phyloP scores from a whole-genome alignment of 2,329 filamentous ascomycete genomes.

The Diaporthe ilicicola region DNA sequence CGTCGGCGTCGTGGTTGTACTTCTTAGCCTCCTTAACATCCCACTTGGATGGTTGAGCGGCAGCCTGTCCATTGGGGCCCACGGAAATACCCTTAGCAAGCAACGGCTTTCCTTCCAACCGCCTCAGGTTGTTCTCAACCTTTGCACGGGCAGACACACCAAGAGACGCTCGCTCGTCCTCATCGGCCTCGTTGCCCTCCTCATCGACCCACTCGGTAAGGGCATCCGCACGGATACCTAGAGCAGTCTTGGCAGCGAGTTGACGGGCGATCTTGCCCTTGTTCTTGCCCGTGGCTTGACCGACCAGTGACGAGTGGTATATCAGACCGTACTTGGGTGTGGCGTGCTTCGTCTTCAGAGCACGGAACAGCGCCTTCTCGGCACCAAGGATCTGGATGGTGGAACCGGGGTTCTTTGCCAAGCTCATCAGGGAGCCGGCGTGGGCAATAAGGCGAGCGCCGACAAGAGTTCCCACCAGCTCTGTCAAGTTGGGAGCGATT shows the following conservation, averaged over 20 bases:
- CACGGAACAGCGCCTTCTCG: conserved; percentile 98
- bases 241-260: conserved; percentile 90
- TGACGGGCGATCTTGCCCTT: conserved; percentile 99
- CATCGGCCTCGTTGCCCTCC: conserved; percentile 75
- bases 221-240: conserved; percentile 93
- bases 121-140: conserved; percentile 79
- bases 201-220: conserved; percentile 79
- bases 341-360: conserved; percentile 98
- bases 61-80: conserved; percentile 74
- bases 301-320: conserved; percentile 92
- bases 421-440: conserved; percentile 90
- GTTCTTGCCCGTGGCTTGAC: conserved; percentile 96
- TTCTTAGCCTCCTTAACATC: conserved; percentile 91
- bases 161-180: conserved; percentile 87
- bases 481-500: conserved; percentile 94
- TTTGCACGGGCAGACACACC: conserved; percentile 77
- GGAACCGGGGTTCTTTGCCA: conserved; percentile 93
- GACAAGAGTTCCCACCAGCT: conserved; percentile 91
- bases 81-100: conserved; percentile 79
- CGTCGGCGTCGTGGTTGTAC: conserved; percentile 95
- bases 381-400: conserved; percentile 98
- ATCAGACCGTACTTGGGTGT: conserved; percentile 98
- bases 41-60: conserved; percentile 76
- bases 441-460: conserved; percentile 95
- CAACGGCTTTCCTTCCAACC: conserved; percentile 89